Percentiles rank a stretch among this genome's conserved stretches.
Evolutionary conservation across 345 rosid genomes (phyloP).

Genomic region (Combretum micranthum): DNA sequence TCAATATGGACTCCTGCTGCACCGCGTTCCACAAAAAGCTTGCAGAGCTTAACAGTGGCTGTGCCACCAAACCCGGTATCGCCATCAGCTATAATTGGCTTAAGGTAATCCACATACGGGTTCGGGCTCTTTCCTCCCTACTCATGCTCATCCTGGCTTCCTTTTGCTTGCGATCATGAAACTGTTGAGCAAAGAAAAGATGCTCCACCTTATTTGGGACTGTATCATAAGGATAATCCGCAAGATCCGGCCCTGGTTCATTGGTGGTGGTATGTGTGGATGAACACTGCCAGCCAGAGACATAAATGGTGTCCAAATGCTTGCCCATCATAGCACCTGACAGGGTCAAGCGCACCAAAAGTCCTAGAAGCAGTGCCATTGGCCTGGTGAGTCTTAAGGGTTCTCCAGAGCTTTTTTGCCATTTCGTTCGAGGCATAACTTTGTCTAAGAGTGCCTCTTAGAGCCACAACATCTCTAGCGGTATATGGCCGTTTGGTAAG

Average conservation of each 20-base stretch:
- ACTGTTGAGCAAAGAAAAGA: constrained; percentile 86
- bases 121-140: constrained; percentile 67
- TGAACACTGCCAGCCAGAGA: constrained; percentile 99
- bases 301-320: constrained; percentile 77
- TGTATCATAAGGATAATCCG: constrained; percentile 92
- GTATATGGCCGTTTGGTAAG: constrained; percentile 74
- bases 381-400: constrained; percentile 85
- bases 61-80: constrained; percentile 96
- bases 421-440: constrained; percentile 78
- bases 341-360: constrained; percentile 90
- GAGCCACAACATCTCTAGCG: constrained; percentile 79
- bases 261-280: constrained; percentile 91
- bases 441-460: constrained; percentile 76
- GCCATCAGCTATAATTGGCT: constrained; percentile 97
- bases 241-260: constrained; percentile 98
- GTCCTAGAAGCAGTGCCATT: constrained; percentile 90
- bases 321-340: constrained; percentile 99
- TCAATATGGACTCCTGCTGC: constrained; percentile 96
- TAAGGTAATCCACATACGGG: constrained; percentile 74
- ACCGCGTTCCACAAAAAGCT: constrained; percentile 89
- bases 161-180: constrained; percentile 88
- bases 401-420: constrained; percentile 87
- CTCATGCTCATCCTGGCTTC: constrained; percentile 91
- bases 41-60: constrained; percentile 92
- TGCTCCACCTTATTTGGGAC: constrained; percentile 96